Evolutionary conservation across 2,329 filamentous ascomycete species (phyloP).

Genomic region (Aspergillus calidoustus): DNA sequence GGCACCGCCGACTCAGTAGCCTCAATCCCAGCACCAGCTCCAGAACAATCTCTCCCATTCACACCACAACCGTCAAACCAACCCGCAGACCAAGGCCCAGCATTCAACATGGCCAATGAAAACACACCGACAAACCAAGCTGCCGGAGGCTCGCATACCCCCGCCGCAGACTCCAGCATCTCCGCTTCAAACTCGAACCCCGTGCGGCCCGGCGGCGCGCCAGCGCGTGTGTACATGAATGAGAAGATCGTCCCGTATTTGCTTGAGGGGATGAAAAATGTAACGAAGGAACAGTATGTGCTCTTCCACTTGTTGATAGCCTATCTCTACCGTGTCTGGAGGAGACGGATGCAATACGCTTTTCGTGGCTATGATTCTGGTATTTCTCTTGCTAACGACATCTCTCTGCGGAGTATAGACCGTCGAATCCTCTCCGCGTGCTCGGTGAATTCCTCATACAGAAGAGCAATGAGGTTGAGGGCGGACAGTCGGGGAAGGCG

Average conservation of each 20-base stretch:
- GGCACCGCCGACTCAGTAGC: slow-evolving; percentile 1
- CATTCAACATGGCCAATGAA: slow-evolving; percentile 27
- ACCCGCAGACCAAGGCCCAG: slow-evolving; percentile 9
- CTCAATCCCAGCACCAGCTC: background rate
- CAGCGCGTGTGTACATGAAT: slow-evolving; percentile 73
- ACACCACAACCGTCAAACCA: background rate
- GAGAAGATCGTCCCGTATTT: slow-evolving; percentile 69
- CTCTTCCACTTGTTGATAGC: background rate
- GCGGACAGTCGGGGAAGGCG: slow-evolving; percentile 30
- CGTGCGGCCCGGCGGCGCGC: slow-evolving; percentile 67
- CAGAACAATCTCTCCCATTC: background rate
- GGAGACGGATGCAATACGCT: background rate
- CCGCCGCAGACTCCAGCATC: slow-evolving; percentile 44
- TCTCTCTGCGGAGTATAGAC: slow-evolving; percentile 48
- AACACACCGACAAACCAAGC: slow-evolving; percentile 13
- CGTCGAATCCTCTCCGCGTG: slow-evolving; percentile 69
- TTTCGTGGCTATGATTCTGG: background rate
- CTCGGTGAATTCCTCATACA: slow-evolving; percentile 73
- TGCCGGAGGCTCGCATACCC: slow-evolving; percentile 24
- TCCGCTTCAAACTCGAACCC: slow-evolving; percentile 51
- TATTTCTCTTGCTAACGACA: background rate
- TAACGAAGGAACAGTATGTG: slow-evolving; percentile 72
- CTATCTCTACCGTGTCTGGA: background rate
- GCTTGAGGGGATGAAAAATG: slow-evolving; percentile 74
- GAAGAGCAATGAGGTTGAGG: slow-evolving; percentile 68